Evolutionary conservation across 2,329 filamentous ascomycete genomes (phyloP), one percentile per base, ranked within the genome.

Genomic region (Ophiocordyceps australis): DNA sequence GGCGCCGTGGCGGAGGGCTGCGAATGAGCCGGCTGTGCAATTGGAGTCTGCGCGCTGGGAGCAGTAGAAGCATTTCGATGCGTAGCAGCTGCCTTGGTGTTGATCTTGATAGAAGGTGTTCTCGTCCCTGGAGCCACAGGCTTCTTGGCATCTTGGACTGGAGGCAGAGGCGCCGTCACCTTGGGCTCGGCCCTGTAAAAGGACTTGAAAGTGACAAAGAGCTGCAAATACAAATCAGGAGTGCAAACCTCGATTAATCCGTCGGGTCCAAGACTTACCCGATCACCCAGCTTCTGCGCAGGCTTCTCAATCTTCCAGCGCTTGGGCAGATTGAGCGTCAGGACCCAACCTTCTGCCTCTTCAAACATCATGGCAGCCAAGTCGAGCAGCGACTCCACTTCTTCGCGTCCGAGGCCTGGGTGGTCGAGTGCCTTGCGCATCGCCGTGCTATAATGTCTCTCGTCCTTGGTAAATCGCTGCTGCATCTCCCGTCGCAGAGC

Each of bases 341-440:
- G 27, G 7, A 57, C 41, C 48, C 52, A 59, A 25, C 45, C 46
- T 23, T 43, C 38, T 9, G 54, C 51, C 32, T 56, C 53, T 30
- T 58, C 54, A 33, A 58, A 57, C 52, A 59, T 57, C 46, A 55
- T 53, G 8, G 47, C 50, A 10, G 55, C 55, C n/a, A 59, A 31
- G 32, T 57, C 50, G 23, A 59, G 39, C 25, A 59, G 40, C 20
- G 41, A 53, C 30, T 54, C 51, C 27, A 57, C 40, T 35, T 59
- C 55, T 6, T 37, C 36, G n/a, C 54, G 46, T 1, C 54, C 52
- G 5, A 58, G 42, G 10, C 40, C 37, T 4, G 38, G 39, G 11
- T 55, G 50, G 14, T 59, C 48, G 9, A 57, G 32, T 3, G 55
- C 55, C 36, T 50, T 54, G 21, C 53, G 53, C 42, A 59, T 49